These are phyloP conservation scores for Ganoderma leucocontextum DNA, from an alignment of 1,284 basidiomycete species.

Conservation along the genomic window DNA sequence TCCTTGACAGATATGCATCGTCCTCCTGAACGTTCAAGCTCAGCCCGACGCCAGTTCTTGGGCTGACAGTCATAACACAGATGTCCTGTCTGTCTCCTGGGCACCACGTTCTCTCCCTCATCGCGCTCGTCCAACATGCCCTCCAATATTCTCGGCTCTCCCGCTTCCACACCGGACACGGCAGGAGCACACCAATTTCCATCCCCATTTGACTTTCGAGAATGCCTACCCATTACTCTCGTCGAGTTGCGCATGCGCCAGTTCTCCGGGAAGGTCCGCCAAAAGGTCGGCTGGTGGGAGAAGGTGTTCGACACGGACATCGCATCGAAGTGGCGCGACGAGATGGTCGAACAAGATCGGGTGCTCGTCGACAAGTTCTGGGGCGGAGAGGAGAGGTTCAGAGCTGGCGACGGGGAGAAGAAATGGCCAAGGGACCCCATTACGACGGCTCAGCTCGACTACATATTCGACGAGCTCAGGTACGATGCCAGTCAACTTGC, in stretches of 20 bases:
- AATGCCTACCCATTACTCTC: constrained; percentile 12
- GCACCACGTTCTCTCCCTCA: background rate
- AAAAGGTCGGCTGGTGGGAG: constrained; percentile 31
- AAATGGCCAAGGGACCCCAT: constrained; percentile 13
- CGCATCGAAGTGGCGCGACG: constrained; percentile 29
- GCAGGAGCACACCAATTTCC: constrained; percentile 6
- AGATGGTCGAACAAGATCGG: constrained; percentile 25
- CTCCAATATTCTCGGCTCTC: background rate
- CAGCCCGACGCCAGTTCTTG: too few relatives aligned
- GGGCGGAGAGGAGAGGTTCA: constrained; percentile 4
- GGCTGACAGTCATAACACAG: too few relatives aligned
- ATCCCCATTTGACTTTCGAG: constrained; percentile 9
- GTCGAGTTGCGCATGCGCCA: constrained; percentile 31
- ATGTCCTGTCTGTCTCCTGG: background rate
- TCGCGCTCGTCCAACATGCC: background rate
- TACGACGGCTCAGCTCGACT: constrained; percentile 16
- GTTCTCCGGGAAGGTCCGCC: constrained; percentile 29
- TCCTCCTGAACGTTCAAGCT: too few relatives aligned
- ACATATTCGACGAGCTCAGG: constrained; percentile 18
- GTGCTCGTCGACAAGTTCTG: background rate
- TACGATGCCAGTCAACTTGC: background rate
- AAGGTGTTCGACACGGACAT: constrained; percentile 31
- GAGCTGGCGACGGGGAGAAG: constrained; percentile 9
- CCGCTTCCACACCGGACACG: background rate
- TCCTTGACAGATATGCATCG: background rate